Evolutionary conservation across 148 eudicot genomes (phyloP).

Genomic region (Silene uniflora): DNA sequence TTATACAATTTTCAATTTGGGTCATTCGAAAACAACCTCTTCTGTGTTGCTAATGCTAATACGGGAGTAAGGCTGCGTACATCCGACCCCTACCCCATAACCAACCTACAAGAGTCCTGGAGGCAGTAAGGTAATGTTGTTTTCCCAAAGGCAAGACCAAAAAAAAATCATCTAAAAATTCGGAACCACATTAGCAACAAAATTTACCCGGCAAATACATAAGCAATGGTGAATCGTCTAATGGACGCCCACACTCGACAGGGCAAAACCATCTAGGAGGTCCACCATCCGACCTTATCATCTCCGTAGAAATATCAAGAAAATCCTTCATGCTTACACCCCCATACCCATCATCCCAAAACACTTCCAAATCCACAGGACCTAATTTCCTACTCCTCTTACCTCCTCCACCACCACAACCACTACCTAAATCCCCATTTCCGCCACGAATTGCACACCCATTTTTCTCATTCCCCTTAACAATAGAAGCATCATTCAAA

Average conservation of each 20-base stretch:
- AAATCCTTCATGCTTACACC: conserved; percentile 71
- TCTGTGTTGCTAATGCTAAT: too few species aligned
- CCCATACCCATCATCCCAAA: conserved; percentile 97
- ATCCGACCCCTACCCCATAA: too few species aligned
- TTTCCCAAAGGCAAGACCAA: neutral
- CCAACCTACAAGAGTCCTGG: too few species aligned
- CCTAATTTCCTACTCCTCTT: conserved; percentile 21
- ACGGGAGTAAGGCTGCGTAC: too few species aligned
- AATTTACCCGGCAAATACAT: conserved; percentile 87
- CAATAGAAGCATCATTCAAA: conserved; percentile 37
- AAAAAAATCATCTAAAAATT: neutral
- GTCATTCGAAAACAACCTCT: too few species aligned
- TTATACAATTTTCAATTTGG: too few species aligned
- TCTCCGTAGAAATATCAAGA: conserved; percentile 63
- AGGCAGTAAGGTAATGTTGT: too few species aligned
- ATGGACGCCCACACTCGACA: conserved; percentile 65
- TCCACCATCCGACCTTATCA: conserved; percentile 76
- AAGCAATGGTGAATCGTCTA: conserved; percentile 71
- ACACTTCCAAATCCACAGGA: conserved; percentile 42
- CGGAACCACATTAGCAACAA: neutral
- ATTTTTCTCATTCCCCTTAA: conserved; percentile 21
- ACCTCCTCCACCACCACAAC: conserved; percentile 20
- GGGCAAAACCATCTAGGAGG: conserved; percentile 95
- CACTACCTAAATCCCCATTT: conserved; percentile 38
- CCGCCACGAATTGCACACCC: conserved; percentile 35